Base-by-base conservation (phyloP, 2,329 filamentous ascomycete genomes). In the Colletotrichum sp. region DNA sequence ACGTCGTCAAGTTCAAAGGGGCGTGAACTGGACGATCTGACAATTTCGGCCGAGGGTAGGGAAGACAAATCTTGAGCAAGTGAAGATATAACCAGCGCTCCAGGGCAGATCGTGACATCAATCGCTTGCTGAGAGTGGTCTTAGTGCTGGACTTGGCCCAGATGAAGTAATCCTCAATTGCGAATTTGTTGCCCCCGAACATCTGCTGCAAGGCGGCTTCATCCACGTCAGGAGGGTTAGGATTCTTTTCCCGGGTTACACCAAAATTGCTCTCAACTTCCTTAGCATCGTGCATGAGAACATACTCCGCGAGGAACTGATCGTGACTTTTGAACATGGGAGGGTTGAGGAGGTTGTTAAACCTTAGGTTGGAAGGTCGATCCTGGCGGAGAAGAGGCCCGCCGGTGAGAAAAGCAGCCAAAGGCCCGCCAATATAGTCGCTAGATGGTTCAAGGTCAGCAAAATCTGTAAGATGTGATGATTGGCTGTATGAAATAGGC, bases 391-490 rank as follows among this genome's bases (percentile, higher is more conserved):
- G 76, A 18, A 83, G 36, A 5, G 81, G 82, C 4, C 76, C 62
- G 8, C 65, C 80, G 36, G 79, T 78, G 9, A 82, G 57, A 44
- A 80, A 80, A 7, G 76, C 76, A 5, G 79, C 78, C n/a, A 83
- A 65, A 5, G 79, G 79, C 9, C 81, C 81, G 60, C 81, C 81
- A 21, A 80, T 74, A 68, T 82, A 83, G 66, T 83, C 82, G 21
- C 59, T 62, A 30, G 2, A 13, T 15, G 13, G 32, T 6, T 13
- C 32, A 34, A 34, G n/a, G 3, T 62, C 26, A 62, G 39, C 18
- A n/a, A 49, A 4, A 13, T 34, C 13, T 49, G 39, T 49, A 12
- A 12, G 39, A n/a, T 49, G 18, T n/a, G 39, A n/a, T 49, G 3
- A n/a, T 49, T n/a, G 9, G 18, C 9, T n/a, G 39, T 49, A 49